These are phyloP conservation scores for Coemansia biformis DNA, from an alignment of 192 early-diverging fungal genomes.

Conservation along the genomic window DNA sequence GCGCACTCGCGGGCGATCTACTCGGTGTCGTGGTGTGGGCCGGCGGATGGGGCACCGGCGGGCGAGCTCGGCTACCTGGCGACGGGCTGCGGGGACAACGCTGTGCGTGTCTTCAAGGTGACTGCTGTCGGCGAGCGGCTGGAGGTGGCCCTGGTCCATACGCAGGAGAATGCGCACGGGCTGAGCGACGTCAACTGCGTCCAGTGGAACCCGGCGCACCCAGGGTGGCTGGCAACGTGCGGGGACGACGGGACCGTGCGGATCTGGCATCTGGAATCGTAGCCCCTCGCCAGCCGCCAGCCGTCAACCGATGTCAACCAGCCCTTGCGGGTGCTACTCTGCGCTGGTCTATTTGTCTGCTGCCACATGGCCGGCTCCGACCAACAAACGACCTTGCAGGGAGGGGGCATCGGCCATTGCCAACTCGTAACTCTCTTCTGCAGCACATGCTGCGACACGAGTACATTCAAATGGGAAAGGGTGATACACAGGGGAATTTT, in stretches of 20 bases:
- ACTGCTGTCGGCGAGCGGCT: conserved; percentile 1
- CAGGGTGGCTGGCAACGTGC: conserved; percentile 72
- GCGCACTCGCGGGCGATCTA: conserved; percentile 85
- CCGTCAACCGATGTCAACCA: too few species aligned
- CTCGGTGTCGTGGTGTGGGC: conserved; percentile 75
- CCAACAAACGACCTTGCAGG: too few species aligned
- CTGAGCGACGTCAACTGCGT: conserved; percentile 87
- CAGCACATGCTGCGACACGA: too few species aligned
- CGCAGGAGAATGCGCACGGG: conserved; percentile 69
- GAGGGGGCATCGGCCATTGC: too few species aligned
- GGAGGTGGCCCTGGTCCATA: conserved; percentile 26
- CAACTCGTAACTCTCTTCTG: too few species aligned
- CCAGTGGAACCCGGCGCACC: conserved; percentile 69
- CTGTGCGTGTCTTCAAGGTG: conserved; percentile 59
- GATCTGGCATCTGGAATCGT: conserved; percentile 62
- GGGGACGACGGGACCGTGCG: conserved; percentile 87
- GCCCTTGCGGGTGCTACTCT: too few species aligned
- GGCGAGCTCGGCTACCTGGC: conserved; percentile 61
- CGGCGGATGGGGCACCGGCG: background rate
- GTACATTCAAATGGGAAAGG: too few species aligned
- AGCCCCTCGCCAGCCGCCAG: too few species aligned
- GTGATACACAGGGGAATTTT: too few species aligned
- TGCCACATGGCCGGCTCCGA: too few species aligned
- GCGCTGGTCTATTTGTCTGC: too few species aligned
- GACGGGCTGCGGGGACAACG: conserved; percentile 80